Evolutionary conservation across 805 yeast genomes (phyloP).

Genomic region (Zygosaccharomyces rouxii): DNA sequence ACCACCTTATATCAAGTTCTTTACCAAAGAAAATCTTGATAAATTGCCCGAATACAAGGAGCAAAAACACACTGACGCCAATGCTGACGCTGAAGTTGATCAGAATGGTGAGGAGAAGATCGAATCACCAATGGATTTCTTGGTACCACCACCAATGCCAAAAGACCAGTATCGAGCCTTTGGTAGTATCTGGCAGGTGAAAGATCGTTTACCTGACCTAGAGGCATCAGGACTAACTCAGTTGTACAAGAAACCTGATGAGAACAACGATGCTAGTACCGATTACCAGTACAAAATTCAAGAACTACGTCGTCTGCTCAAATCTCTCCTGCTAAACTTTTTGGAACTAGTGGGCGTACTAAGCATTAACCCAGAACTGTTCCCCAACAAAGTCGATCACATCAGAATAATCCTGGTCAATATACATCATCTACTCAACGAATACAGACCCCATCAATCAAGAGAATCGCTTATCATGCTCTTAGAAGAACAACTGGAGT

Average conservation of each 20-base stretch:
- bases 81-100: constrained; percentile 29
- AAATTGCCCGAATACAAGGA: constrained; percentile 35
- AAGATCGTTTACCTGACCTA: constrained; percentile 71
- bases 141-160: constrained; percentile 64
- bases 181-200: constrained; percentile 81
- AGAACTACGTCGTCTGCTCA: constrained; percentile 75
- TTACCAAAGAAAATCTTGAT: constrained; percentile 63
- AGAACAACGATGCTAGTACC: constrained; percentile 15
- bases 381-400: constrained; percentile 64
- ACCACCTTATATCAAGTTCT: constrained; percentile 73
- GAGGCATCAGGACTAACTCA: constrained; percentile 74
- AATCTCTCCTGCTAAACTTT: constrained; percentile 73
- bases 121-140: constrained; percentile 41
- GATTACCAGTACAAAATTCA: constrained; percentile 50
- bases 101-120: constrained; percentile 41
- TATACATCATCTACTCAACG: constrained; percentile 85
- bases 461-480: constrained; percentile 80
- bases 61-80: constrained; percentile 21
- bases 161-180: constrained; percentile 72
- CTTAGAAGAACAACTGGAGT: constrained; percentile 64
- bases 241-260: constrained; percentile 44
- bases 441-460: constrained; percentile 93
- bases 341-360: constrained; percentile 77
- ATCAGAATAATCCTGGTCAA: constrained; percentile 78
- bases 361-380: constrained; percentile 64